These are phyloP conservation scores for Sarocladium brachiariae DNA, from an alignment of 2,329 filamentous ascomycete genomes.

Conservation along the genomic window DNA sequence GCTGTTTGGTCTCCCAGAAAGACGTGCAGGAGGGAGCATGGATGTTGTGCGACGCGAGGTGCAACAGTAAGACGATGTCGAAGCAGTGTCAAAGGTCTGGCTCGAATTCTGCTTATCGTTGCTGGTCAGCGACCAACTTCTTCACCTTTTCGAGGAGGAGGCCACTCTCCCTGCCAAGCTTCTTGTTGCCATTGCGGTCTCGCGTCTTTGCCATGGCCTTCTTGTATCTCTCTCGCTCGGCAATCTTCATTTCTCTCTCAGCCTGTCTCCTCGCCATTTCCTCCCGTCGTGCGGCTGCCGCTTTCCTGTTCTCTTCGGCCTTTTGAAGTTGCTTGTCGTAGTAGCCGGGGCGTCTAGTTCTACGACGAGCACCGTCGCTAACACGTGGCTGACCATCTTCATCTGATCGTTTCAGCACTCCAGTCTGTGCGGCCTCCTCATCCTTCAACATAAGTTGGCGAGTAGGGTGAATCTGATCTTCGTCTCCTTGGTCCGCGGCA, in stretches of 20 bases:
- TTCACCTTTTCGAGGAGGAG: conserved; percentile 73
- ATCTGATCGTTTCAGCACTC: conserved; percentile 11
- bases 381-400: conserved; percentile 12
- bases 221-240: conserved; percentile 57
- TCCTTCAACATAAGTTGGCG: conserved; percentile 34
- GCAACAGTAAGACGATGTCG: background rate
- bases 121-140: conserved; percentile 49
- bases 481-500: conserved; percentile 13
- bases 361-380: conserved; percentile 25
- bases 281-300: conserved; percentile 34
- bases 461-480: conserved; percentile 28
- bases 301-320: conserved; percentile 34
- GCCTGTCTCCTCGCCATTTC: conserved; percentile 44
- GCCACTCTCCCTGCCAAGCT: conserved; percentile 73
- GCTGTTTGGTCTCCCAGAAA: background rate
- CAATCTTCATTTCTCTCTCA: conserved; percentile 58
- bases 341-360: conserved; percentile 42
- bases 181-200: conserved; percentile 67
- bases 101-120: background rate
- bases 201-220: conserved; percentile 69
- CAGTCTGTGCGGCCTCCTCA: conserved; percentile 27
- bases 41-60: background rate
- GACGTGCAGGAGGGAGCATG: background rate
- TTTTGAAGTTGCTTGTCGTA: conserved; percentile 58
- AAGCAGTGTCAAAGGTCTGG: background rate